Conservation (phyloP, 148 eudicot species). For the Talinum fruticosum region DNA sequence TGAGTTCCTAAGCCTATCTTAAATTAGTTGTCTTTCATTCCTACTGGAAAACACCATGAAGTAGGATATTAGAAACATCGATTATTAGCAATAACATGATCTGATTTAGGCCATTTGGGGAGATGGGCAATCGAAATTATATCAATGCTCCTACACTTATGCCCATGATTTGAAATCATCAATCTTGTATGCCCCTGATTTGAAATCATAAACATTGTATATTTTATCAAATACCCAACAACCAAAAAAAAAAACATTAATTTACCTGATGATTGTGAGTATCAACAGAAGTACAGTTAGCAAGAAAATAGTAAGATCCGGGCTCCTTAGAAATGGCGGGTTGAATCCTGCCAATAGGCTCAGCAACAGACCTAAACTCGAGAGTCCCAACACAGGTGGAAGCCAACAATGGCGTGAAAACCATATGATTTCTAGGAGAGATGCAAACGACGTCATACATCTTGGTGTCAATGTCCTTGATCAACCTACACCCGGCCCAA, state of each 20-base stretch:
- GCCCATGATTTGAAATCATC: neutral
- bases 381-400: conserved; percentile 95
- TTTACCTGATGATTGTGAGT: conserved; percentile 58
- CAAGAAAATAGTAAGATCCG: conserved; percentile 72
- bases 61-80: neutral
- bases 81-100: neutral
- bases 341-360: conserved; percentile 83
- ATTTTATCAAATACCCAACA: neutral
- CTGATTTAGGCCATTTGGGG: neutral
- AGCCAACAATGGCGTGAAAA: conserved; percentile 85
- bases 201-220: neutral
- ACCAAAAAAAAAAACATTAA: neutral
- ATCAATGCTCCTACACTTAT: neutral
- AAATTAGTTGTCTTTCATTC: neutral
- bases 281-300: conserved; percentile 66
- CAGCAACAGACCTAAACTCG: conserved; percentile 94
- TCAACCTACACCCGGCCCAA: conserved; percentile 93
- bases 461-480: conserved; percentile 73
- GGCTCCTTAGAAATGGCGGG: conserved; percentile 88
- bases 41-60: neutral
- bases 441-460: conserved; percentile 80
- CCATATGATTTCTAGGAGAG: conserved; percentile 97
- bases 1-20: neutral
- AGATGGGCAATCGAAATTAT: neutral
- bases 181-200: conserved; percentile 7